A percentile compares a stretch with the other conserved stretches of the same genome.
Evolutionary conservation across 192 early-diverging fungal genomes (phyloP).

Genomic region (Powellomyces hirtus): DNA sequence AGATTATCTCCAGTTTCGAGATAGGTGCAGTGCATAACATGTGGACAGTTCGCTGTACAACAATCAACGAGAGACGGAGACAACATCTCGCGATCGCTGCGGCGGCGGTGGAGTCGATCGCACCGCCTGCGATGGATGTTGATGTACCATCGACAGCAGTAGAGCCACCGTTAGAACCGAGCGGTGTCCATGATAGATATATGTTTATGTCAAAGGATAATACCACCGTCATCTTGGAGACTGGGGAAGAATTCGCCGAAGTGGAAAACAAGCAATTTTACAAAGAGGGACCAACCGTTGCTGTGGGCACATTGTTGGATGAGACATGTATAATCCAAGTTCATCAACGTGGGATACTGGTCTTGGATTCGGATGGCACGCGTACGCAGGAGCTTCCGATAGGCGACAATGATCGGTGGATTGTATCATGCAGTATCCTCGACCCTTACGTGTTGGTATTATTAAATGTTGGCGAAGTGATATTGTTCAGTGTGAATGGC

Average conservation of each 20-base stretch:
- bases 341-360: slow-evolving; percentile 64
- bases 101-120: no score
- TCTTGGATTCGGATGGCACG: slow-evolving; percentile 69
- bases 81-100: no score
- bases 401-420: slow-evolving; percentile 44
- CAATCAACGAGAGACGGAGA: neutral
- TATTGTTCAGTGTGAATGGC: slow-evolving; percentile 59
- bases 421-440: slow-evolving; percentile 69
- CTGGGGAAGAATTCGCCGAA: slow-evolving; percentile 82
- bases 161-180: no score
- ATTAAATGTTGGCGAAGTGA: slow-evolving; percentile 59
- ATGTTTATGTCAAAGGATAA: slow-evolving; percentile 65
- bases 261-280: slow-evolving; percentile 74
- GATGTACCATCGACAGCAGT: no score
- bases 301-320: slow-evolving; percentile 67
- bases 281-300: slow-evolving; percentile 72
- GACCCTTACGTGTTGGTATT: slow-evolving; percentile 82
- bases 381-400: slow-evolving; percentile 48
- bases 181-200: slow-evolving; percentile 1
- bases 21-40: slow-evolving; percentile 56
- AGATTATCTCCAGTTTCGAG: slow-evolving; percentile 56
- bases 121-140: neutral
- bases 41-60: slow-evolving; percentile 66
- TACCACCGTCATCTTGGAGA: slow-evolving; percentile 69
- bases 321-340: slow-evolving; percentile 82